phyloP scores from a whole-genome alignment of 1,139 yeast genomes.

The Suhomyces taliae region DNA sequence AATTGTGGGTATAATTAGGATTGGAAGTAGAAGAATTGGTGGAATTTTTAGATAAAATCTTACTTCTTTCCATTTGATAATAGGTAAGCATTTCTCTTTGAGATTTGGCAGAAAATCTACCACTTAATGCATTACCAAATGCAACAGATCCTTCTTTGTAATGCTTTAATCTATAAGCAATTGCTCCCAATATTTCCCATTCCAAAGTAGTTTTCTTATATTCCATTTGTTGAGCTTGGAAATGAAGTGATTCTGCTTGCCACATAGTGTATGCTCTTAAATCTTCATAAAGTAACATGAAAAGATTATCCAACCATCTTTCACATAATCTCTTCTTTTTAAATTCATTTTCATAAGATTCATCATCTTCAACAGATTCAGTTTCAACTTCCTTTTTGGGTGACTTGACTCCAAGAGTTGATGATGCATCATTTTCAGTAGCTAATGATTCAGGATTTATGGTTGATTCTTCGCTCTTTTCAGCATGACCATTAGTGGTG shows the following conservation, averaged over 20 bases:
- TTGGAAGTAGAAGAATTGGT: conserved; percentile 16
- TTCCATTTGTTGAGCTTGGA: conserved; percentile 70
- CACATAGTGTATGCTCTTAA: conserved; percentile 81
- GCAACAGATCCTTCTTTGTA: conserved; percentile 81
- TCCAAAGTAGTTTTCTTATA: conserved; percentile 81
- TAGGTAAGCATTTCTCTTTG: conserved; percentile 72
- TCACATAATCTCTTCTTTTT: conserved; percentile 84
- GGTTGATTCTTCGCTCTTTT: conserved; percentile 6
- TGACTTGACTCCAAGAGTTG: conserved; percentile 41
- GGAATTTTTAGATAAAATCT: conserved; percentile 33
- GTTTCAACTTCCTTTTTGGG: conserved; percentile 28
- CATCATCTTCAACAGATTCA: conserved; percentile 10
- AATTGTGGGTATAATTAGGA: conserved; percentile 27
- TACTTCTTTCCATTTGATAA: conserved; percentile 52
- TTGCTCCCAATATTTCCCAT: conserved; percentile 89
- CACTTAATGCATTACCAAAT: conserved; percentile 71
- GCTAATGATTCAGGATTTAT: conserved; percentile 4
- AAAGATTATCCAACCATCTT: conserved; percentile 89
- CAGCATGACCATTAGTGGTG: conserved; percentile 5
- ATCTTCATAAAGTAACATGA: conserved; percentile 85
- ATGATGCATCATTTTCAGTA: conserved; percentile 28
- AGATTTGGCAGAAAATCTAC: conserved; percentile 80
- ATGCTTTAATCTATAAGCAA: conserved; percentile 78
- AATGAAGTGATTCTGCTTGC: conserved; percentile 78
- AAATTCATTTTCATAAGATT: conserved; percentile 43